Percentiles rank a stretch among this genome's conserved stretches.
Conservation (phyloP, 306 rosid genomes). For the Geum urbanum region DNA sequence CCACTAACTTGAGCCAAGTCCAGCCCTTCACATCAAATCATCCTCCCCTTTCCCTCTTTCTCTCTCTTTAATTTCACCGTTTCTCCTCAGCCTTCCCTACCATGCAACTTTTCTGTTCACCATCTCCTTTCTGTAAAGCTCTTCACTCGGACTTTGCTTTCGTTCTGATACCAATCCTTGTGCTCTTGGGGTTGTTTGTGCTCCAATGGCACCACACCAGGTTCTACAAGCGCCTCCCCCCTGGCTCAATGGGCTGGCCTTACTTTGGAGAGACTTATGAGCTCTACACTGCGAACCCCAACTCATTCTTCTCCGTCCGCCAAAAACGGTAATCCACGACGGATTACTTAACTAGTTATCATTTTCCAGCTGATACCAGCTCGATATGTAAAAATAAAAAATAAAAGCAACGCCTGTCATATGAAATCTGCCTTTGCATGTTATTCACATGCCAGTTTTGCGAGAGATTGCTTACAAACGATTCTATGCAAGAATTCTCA, state of each 20-base stretch:
- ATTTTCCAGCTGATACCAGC: slow-evolving; percentile 9
- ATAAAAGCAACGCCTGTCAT: neutral
- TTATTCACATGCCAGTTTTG: slow-evolving; percentile 1
- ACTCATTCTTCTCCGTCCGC: slow-evolving; percentile 64
- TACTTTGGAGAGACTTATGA: slow-evolving; percentile 72
- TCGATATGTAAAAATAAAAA: neutral
- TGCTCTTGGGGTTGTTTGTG: slow-evolving; percentile 30
- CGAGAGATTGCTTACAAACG: neutral
- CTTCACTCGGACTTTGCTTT: neutral
- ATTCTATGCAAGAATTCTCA: slow-evolving; percentile 1
- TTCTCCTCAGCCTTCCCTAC: slow-evolving; percentile 14
- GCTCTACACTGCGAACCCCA: slow-evolving; percentile 71
- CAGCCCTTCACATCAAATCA: slow-evolving; percentile 15
- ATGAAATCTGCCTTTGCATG: neutral
- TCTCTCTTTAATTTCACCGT: too few relatives aligned
- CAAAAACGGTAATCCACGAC: slow-evolving; percentile 45
- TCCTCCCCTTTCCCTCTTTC: neutral
- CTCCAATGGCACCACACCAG: slow-evolving; percentile 43
- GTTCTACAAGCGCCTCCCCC: slow-evolving; percentile 51
- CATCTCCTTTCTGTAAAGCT: slow-evolving; percentile 3
- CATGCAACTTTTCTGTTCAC: slow-evolving; percentile 38
- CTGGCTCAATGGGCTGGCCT: slow-evolving; percentile 96
- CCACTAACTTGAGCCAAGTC: slow-evolving; percentile 13
- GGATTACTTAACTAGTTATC: neutral
- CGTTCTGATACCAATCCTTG: slow-evolving; percentile 18